Base-by-base conservation (phyloP, 2,329 filamentous ascomycete species). In the Talaromyces sp. region DNA sequence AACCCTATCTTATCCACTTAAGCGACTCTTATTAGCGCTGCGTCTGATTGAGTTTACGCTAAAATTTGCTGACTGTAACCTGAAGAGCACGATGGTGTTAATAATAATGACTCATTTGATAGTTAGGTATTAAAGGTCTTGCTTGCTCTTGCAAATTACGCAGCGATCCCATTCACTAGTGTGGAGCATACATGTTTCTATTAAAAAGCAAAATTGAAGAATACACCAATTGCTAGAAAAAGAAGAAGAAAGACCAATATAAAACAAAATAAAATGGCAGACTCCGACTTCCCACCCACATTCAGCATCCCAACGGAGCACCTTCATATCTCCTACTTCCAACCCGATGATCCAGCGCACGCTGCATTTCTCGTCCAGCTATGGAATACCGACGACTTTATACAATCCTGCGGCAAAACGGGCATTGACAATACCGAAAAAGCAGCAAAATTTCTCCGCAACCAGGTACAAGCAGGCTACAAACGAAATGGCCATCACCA, bases 251-350 rank as follows among this genome's bases (percentile, higher is more conserved):
- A 23, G 2, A 23, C 31, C 1, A 3, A 9, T 33, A 9, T 1
- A 33, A 33, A 33, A 33, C 31, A 33, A 33, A 33, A 10, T 9
- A 33, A 36, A 2, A 36, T 36, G 34, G 14, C 36, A 40, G 12
- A 31, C 31, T 62, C 58, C 33, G 36, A 33, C 12, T 53, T 57
- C 14, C 55, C 61, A 18, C 54, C 63, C 33, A 47, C 34, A 8
- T 62, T 62, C 54, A 59, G 42, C 36, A 64, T 62, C 27, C 33
- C 47, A 51, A 60, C 63, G 27, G 44, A 64, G n/a, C 60, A 44
- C n/a, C 34, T 64, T 12, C 53, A 62, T 36, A 57, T 64, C 50
- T 60, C 63, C 6, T 61, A 64, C 36, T 31, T 64, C 30, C 33
- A 59, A 36, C 57, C 60, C 16, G 57, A 40, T 9, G 58, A 61